phyloP scores from a whole-genome alignment of 2,329 filamentous ascomycete genomes.

The Colletotrichum eremochloae region DNA sequence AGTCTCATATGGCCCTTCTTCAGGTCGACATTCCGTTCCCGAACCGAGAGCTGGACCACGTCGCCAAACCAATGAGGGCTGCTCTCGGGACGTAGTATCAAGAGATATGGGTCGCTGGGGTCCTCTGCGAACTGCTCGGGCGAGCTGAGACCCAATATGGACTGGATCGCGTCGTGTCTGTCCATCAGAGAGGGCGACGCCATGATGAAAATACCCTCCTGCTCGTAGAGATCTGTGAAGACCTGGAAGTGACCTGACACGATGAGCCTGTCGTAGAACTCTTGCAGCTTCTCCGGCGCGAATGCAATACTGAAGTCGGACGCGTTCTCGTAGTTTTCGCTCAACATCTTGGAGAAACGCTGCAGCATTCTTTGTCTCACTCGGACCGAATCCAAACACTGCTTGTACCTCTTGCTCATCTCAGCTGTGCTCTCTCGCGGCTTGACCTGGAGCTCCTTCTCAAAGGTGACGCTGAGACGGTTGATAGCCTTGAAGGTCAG shows the following conservation, averaged over 20 bases:
- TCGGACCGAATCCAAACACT: conserved; percentile 93
- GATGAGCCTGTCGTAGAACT: conserved; percentile 84
- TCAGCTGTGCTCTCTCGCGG: conserved; percentile 86
- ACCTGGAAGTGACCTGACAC: conserved; percentile 90
- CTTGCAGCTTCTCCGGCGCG: conserved; percentile 74
- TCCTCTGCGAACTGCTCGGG: conserved; percentile 75
- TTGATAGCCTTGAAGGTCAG: conserved; percentile 93
- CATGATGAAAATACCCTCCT: conserved; percentile 84
- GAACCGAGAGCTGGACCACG: conserved; percentile 77
- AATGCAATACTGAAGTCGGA: conserved; percentile 93
- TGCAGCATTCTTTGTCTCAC: conserved; percentile 97
- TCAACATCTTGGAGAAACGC: conserved; percentile 90
- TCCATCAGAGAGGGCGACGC: conserved; percentile 84
- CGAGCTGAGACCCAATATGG: conserved; percentile 80
- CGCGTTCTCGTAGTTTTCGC: conserved; percentile 94
- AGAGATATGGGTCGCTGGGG: conserved; percentile 82
- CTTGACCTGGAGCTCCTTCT: conserved; percentile 87
- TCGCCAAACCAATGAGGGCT: conserved; percentile 85
- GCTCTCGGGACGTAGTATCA: conserved; percentile 87
- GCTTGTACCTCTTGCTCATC: conserved; percentile 98
- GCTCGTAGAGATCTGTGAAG: conserved; percentile 76
- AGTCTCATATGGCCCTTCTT: conserved; percentile 89
- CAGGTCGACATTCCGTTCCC: conserved; percentile 85
- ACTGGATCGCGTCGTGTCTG: conserved; percentile 84
- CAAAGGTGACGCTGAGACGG: conserved; percentile 90